These are phyloP conservation scores for Candida sphagnicola DNA, from an alignment of 805 yeast genomes.

Conservation along the genomic window DNA sequence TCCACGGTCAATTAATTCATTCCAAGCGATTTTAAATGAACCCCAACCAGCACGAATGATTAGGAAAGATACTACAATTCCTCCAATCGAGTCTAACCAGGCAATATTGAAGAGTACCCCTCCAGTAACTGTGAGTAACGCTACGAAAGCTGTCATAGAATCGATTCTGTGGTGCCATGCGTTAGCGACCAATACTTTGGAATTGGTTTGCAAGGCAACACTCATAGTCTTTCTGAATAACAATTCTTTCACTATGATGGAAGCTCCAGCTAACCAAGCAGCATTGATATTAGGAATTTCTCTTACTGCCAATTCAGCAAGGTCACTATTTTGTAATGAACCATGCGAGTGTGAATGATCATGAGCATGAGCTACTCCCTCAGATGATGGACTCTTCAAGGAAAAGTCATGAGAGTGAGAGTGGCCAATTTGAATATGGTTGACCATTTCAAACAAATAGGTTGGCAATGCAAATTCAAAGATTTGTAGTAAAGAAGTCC, in stretches of 20 bases:
- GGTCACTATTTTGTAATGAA: not conserved
- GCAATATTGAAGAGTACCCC: slow-evolving; percentile 74
- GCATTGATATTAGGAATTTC: slow-evolving; percentile 69
- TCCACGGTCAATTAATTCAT: slow-evolving; percentile 77
- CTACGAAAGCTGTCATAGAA: slow-evolving; percentile 86
- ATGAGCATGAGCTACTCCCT: slow-evolving; percentile 4
- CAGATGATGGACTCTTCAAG: slow-evolving; percentile 10
- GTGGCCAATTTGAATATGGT: slow-evolving; percentile 46
- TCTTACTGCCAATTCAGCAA: slow-evolving; percentile 9
- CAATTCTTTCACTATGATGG: slow-evolving; percentile 85
- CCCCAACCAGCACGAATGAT: slow-evolving; percentile 81
- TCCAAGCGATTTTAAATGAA: slow-evolving; percentile 65
- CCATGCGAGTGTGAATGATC: slow-evolving; percentile 28
- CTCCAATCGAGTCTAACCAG: slow-evolving; percentile 93
- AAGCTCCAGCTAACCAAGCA: slow-evolving; percentile 92
- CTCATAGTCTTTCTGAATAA: slow-evolving; percentile 78
- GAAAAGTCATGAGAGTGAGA: slow-evolving; percentile 46
- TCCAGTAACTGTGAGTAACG: slow-evolving; percentile 80
- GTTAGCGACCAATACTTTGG: slow-evolving; percentile 89
- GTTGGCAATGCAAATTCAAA: slow-evolving; percentile 67
- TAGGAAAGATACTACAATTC: slow-evolving; percentile 75
- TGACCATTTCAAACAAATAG: slow-evolving; percentile 50
- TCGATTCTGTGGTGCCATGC: slow-evolving; percentile 99
- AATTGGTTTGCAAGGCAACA: slow-evolving; percentile 72
- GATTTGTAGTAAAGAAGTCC: slow-evolving; percentile 69